Evolutionary conservation across 139 green algal species (phyloP).

Genomic region (Coelastrella sp.): DNA sequence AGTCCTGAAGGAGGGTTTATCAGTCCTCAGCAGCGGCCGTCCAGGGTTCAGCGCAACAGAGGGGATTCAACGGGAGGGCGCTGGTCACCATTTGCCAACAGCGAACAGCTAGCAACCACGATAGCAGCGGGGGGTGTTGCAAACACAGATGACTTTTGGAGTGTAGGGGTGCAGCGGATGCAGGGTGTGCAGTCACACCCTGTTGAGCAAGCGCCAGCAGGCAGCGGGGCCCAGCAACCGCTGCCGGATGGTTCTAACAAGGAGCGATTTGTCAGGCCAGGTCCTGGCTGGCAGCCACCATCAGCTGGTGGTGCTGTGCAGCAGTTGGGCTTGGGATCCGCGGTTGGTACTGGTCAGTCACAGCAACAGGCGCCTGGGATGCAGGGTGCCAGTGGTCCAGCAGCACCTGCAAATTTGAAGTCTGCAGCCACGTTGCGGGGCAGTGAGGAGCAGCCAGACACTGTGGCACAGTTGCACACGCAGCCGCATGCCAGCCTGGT

Average conservation of each 20-base stretch:
- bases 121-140: constrained; percentile 24
- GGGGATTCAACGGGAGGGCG: not conserved
- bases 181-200: constrained; percentile 27
- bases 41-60: not conserved
- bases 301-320: not conserved
- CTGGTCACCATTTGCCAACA: constrained; percentile 36
- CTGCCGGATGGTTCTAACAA: not conserved
- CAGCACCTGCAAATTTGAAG: not conserved
- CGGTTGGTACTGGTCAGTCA: not conserved
- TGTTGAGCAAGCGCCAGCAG: not conserved
- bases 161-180: not conserved
- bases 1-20: not conserved
- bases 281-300: constrained; percentile 11
- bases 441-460: not conserved
- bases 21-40: not conserved
- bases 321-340: too few relatives aligned
- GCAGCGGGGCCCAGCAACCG: not conserved
- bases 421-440: not conserved
- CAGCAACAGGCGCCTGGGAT: not conserved
- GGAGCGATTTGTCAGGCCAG: constrained; percentile 10
- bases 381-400: not conserved
- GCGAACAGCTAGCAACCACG: not conserved
- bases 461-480: too few relatives aligned
- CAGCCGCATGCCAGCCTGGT: too few relatives aligned
- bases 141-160: not conserved